Base-by-base conservation (phyloP, 768 basidiomycete species). In the Boletus bicolor region DNA sequence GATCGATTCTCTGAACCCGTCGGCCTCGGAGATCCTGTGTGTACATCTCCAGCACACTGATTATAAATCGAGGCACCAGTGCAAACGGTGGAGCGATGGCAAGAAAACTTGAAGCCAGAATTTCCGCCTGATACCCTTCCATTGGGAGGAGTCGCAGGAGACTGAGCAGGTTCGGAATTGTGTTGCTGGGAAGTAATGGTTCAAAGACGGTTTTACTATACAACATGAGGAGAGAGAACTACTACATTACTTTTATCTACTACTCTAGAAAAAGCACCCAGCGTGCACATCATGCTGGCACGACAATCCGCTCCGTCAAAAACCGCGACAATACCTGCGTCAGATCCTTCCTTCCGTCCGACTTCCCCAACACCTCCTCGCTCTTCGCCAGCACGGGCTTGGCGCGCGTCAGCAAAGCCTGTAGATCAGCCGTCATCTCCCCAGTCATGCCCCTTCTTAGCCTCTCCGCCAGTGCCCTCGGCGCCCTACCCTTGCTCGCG, bases 371-470 rank as follows among this genome's bases (percentile, higher is more conserved):
- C 42, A 82, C 70, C 17, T 69, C 68, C 56, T 82, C 75, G 62
- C 82, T 82, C 68, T 88, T 87, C 14, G 73, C 77, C 26, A 92
- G 71, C 36, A 89, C 70, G 0, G 84, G 79, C 61, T 82, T 84
- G 14, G 87, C 79, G 62, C 83, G 89, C 55, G 72, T 81, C 70
- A 92, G 54, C 62, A 91, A 67, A 5, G 80, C 75, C 64, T 86
- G 83, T 57, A 92, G 60, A 68, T 92, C 91, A 1, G 79, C 77
- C 39, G 83, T 84, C 80, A 91, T 83, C 73, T 92, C 90, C 2
- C 86, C 87, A 8, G 86, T 86, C 85, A 91, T 85, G 0, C 88
- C 89, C 57, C 89, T 74, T 63, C 89, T 74, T 61, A 89, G 60
- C 36, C 86, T 75, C 57, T 87, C 85, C 55, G 85, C 82, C 69